Evolutionary conservation across 352 stramenopile genomes (phyloP).

Genomic region (Globisporangium okanoganense): DNA sequence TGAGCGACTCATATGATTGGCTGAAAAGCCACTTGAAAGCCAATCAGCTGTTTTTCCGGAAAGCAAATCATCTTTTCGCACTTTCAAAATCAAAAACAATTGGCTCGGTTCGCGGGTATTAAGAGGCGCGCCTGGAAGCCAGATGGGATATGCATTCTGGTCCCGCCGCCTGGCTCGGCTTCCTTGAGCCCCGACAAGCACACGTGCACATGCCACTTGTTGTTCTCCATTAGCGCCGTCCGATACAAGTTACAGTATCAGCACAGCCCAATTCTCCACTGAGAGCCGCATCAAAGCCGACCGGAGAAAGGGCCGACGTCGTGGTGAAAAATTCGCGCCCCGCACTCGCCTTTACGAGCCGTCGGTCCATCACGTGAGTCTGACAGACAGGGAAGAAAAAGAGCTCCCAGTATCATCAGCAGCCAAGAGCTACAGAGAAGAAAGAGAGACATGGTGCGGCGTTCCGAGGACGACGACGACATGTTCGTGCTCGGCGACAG

Average conservation of each 20-base stretch:
- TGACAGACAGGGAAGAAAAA: not conserved
- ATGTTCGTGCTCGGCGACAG: conserved; percentile 32
- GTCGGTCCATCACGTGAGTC: too few species aligned
- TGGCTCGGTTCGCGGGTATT: not conserved
- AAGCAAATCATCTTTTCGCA: not conserved
- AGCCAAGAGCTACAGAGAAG: not conserved
- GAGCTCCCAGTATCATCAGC: not conserved
- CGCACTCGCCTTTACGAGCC: not conserved
- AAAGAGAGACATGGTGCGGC: not conserved
- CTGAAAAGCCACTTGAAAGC: not conserved
- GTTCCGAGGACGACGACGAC: conserved; percentile 9
- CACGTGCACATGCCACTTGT: not conserved
- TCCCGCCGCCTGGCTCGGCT: not conserved
- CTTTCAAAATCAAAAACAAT: too few species aligned
- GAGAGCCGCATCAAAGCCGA: not conserved
- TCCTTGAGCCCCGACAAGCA: not conserved
- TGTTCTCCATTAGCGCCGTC: not conserved
- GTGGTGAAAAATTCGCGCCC: not conserved
- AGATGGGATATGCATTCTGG: not conserved
- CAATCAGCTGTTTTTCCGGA: not conserved
- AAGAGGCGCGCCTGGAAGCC: not conserved
- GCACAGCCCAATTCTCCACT: not conserved
- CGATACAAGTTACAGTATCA: too few species aligned
- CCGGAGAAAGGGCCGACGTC: not conserved
- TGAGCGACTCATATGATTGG: not conserved